phyloP scores from a whole-genome alignment of 108 stramenopile genomes.

The Fistulifera solaris region DNA sequence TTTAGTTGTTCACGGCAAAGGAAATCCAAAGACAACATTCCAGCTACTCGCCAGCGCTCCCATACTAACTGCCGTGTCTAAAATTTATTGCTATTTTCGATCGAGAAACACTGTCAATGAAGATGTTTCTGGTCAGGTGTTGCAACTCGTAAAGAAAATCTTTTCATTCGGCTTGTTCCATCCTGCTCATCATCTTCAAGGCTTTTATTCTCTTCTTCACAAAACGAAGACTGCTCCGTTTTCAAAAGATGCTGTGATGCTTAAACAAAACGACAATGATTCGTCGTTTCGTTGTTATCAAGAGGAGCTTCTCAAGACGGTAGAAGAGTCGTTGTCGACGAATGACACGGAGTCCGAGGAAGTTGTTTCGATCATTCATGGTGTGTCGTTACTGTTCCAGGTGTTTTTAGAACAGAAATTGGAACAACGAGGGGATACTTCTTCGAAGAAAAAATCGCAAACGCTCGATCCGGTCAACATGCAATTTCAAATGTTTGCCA shows the following conservation, averaged over 20 bases:
- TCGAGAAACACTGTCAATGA: background rate
- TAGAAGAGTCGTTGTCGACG: background rate
- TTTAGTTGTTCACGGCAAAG: background rate
- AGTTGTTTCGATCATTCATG: background rate
- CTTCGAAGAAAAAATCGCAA: constrained; percentile 1
- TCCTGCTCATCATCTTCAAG: constrained; percentile 59
- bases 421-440: constrained; percentile 1
- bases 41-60: background rate
- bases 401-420: constrained; percentile 1
- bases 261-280: background rate
- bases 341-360: background rate
- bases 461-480: constrained; percentile 3
- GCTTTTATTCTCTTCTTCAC: constrained; percentile 36
- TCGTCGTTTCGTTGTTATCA: constrained; percentile 32
- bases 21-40: constrained; percentile 6
- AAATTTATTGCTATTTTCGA: background rate
- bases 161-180: constrained; percentile 31
- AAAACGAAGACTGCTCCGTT: background rate
- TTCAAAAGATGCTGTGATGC: background rate
- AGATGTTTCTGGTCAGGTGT: background rate
- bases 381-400: background rate
- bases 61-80: background rate
- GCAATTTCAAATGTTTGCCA: constrained; percentile 22
- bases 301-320: constrained; percentile 18
- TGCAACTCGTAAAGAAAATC: background rate